phyloP scores from a whole-genome alignment of 2,329 filamentous ascomycete genomes.

The Kalaharituber pfeilii region DNA sequence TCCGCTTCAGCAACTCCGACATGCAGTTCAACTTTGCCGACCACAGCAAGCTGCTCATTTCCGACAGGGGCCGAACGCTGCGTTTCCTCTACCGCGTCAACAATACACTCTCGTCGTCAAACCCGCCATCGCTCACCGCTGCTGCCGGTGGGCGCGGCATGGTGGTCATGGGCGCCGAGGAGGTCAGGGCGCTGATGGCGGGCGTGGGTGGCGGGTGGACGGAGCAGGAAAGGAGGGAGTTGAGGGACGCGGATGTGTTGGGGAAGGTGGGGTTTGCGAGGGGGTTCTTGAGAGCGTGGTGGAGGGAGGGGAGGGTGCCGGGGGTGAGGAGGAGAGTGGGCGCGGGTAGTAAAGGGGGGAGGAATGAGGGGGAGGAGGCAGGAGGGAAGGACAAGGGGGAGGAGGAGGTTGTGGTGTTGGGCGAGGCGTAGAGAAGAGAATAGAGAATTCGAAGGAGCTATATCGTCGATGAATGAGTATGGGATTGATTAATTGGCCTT shows the following conservation, averaged over 20 bases:
- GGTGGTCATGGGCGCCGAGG: conserved; percentile 54
- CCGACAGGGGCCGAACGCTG: conserved; percentile 54
- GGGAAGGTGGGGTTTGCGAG: conserved; percentile 21
- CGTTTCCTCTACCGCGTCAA: conserved; percentile 47
- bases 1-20: conserved; percentile 53
- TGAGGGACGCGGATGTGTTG: conserved; percentile 19
- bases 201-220: conserved; percentile 33
- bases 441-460: not conserved
- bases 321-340: conserved; percentile 18
- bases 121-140: too few species aligned
- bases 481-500: conserved; percentile 14
- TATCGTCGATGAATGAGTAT: conserved; percentile 1
- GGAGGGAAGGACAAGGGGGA: not conserved
- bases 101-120: too few species aligned
- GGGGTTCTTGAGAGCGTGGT: conserved; percentile 19
- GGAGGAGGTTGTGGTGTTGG: not conserved
- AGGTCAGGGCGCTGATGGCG: conserved; percentile 45
- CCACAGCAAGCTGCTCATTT: conserved; percentile 69
- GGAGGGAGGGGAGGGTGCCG: conserved; percentile 16
- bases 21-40: conserved; percentile 70
- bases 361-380: conserved; percentile 17
- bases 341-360: conserved; percentile 17
- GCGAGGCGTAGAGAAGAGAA: not conserved
- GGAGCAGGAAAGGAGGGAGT: conserved; percentile 30
- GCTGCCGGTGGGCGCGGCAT: conserved; percentile 49